Base-by-base conservation (phyloP, 1,284 basidiomycete species). In the Cryptococcus sp. region DNA sequence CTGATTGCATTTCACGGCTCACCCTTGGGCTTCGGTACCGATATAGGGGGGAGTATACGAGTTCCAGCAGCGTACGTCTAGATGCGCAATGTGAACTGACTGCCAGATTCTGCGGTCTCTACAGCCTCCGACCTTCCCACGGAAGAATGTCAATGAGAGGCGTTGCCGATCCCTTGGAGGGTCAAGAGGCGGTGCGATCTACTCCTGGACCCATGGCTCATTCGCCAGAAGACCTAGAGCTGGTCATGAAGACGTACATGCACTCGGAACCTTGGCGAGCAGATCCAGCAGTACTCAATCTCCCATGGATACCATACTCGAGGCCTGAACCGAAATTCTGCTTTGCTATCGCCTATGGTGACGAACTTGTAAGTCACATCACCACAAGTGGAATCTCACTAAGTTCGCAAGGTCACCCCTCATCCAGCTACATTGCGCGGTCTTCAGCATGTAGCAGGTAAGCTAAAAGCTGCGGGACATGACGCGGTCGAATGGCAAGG, bases 41-140 rank as follows among this genome's bases (percentile, higher is more conserved):
- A 78, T 48, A 72, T 77, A 7, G 76, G 76, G 4, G 74, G 74
- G 7, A 61, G 56, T 19, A 63, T 70, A 57, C 63, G 73, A 11
- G 70, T 66, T 23, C 48, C 52, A 2, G 48, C 45, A 13, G 39
- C 32, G 2, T 18, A n/a, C 19, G 11, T 41, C 9, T 41, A 41
- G 18, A n/a, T 9, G 32, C 16, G 32, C 32, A 9, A 34, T 34
- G 32, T 34, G 32, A 16, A 16, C 32, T 34, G 16, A 34, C 54
- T 19, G 54, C 53, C 23, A 53, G 45, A 24, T 51, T 51, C 46
- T 54, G 60, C 58, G 74, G 72, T 0, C 45, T 76, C 11, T 76
- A 63, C 49, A 69, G 72, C 7, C 62, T 76, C 50, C 70, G 70
- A 50, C 70, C 72, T 0, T 67, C 65, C 2, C 55, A 56, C 7